These are phyloP conservation scores for Delitschia confertaspora DNA, from an alignment of 495 filamentous ascomycete genomes.

Conservation along the genomic window DNA sequence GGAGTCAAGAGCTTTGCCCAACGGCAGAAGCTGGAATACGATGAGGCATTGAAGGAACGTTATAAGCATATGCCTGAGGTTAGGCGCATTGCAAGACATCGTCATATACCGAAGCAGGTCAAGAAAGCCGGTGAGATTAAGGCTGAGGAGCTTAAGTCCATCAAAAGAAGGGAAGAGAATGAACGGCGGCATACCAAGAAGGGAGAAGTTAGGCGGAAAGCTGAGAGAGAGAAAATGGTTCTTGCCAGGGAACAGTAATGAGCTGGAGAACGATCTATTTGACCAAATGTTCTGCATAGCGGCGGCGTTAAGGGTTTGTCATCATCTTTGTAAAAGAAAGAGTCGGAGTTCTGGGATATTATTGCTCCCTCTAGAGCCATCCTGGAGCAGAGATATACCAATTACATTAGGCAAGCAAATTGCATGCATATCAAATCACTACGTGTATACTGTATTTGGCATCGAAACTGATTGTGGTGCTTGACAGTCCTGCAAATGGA, in stretches of 20 bases:
- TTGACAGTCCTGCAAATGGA: too few species aligned
- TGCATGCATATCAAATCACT: too few species aligned
- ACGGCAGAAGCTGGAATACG: slow-evolving; percentile 83
- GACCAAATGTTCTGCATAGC: slow-evolving; percentile 13
- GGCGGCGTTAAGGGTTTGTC: slow-evolving; percentile 13
- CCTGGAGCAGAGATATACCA: too few species aligned
- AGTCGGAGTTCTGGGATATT: too few species aligned
- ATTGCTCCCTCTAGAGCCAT: too few species aligned
- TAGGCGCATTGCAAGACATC: slow-evolving; percentile 75
- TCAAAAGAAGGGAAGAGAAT: slow-evolving; percentile 90
- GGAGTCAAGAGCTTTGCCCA: slow-evolving; percentile 79
- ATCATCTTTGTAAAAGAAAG: too few species aligned
- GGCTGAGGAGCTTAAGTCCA: slow-evolving; percentile 70
- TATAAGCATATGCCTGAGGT: slow-evolving; percentile 97
- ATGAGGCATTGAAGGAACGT: slow-evolving; percentile 69
- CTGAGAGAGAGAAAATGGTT: slow-evolving; percentile 90
- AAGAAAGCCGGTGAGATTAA: slow-evolving; percentile 99
- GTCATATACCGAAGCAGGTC: slow-evolving; percentile 84
- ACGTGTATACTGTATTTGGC: too few species aligned
- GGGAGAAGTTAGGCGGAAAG: slow-evolving; percentile 58
- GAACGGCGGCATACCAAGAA: slow-evolving; percentile 84
- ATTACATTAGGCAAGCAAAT: too few species aligned
- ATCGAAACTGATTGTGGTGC: too few species aligned
- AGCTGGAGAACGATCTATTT: neutral
- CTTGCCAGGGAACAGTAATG: slow-evolving; percentile 69